phyloP scores from a whole-genome alignment of 2,329 filamentous ascomycete species.

The Calonectria hawksworthii region DNA sequence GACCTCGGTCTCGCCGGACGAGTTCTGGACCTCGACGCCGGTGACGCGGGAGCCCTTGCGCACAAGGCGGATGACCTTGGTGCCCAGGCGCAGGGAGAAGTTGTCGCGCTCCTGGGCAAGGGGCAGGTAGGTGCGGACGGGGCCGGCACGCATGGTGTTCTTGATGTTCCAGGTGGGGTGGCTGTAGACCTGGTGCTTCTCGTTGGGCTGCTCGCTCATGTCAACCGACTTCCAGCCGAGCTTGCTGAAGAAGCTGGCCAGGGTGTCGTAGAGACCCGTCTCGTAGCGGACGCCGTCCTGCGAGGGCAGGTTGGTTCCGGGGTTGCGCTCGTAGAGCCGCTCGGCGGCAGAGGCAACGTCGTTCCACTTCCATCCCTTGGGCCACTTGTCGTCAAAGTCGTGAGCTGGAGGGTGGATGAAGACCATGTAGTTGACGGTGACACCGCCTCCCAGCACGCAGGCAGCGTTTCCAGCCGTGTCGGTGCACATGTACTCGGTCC shows the following conservation, averaged over 20 bases:
- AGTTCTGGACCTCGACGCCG: constrained; percentile 73
- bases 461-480: constrained; percentile 57
- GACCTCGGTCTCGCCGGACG: constrained; percentile 63
- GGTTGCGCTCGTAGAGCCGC: constrained; percentile 69
- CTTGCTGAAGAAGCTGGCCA: constrained; percentile 70
- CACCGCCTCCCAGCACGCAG: constrained; percentile 78
- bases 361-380: constrained; percentile 72
- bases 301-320: constrained; percentile 71
- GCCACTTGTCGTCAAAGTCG: constrained; percentile 81
- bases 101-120: constrained; percentile 70
- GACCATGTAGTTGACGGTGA: constrained; percentile 75
- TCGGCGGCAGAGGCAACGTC: constrained; percentile 71
- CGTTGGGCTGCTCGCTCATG: constrained; percentile 69
- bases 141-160: constrained; percentile 75
- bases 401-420: constrained; percentile 75
- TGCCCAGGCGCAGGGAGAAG: constrained; percentile 76
- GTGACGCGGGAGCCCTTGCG: constrained; percentile 72
- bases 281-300: constrained; percentile 75
- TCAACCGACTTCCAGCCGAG: constrained; percentile 74
- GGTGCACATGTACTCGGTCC: constrained; percentile 57
- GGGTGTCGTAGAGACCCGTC: constrained; percentile 74
- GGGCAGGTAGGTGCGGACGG: constrained; percentile 79
- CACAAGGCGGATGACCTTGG: constrained; percentile 74
- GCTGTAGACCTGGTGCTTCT: constrained; percentile 76
- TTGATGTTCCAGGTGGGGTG: constrained; percentile 78